Base-by-base conservation (phyloP, 441 rosid species). In the Erodium trifolium region DNA sequence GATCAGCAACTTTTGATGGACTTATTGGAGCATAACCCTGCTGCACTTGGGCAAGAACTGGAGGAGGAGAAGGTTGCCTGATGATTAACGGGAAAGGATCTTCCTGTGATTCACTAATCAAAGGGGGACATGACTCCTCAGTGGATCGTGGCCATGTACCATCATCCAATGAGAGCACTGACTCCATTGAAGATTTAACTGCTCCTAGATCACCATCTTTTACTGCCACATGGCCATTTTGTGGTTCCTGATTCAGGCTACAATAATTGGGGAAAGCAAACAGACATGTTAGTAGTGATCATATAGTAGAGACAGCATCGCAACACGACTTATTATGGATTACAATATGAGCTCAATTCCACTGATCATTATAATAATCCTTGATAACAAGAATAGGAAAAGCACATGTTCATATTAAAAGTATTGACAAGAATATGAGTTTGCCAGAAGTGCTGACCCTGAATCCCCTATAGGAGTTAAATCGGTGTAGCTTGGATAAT, bases 1-100 rank as follows among this genome's bases (percentile, higher is more conserved):
- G 99, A 81, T 94, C 99, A 55, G 99, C 98, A 69, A 94, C 98
- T 85, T 79, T 90, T 51, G 98, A 90, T 49, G 99, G 93, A 76
- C 85, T 83, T 60, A 94, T 88, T 16, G 84, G 86, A 76, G 93
- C 72, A 31, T 55, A 34, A 0, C 80, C 87, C 72, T 84, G 90
- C 78, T 79, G 92, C 65, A 94, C 82, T 80, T 86, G 80, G 68
- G 96, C 94, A 77, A 90, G 93, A 79, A 94, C 96, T 23, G 97
- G 98, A 71, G 97, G 99, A 66, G 99, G 96, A 66, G 86, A 55
- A 49, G 97, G 97, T 80, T 94, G 99, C 78, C 73, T 86, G 74
- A 84, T 57, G 63, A 57, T 92, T 79, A 83, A 84, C 77, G 83
- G 90, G 67, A 92, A 92, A 55, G 91, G 92, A 77, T 92, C 91